A percentile compares a stretch with the other conserved stretches of the same genome.
These are phyloP conservation scores for Pseudofabraea citricarpa DNA, from an alignment of 2,329 filamentous ascomycete genomes.

Conservation along the genomic window DNA sequence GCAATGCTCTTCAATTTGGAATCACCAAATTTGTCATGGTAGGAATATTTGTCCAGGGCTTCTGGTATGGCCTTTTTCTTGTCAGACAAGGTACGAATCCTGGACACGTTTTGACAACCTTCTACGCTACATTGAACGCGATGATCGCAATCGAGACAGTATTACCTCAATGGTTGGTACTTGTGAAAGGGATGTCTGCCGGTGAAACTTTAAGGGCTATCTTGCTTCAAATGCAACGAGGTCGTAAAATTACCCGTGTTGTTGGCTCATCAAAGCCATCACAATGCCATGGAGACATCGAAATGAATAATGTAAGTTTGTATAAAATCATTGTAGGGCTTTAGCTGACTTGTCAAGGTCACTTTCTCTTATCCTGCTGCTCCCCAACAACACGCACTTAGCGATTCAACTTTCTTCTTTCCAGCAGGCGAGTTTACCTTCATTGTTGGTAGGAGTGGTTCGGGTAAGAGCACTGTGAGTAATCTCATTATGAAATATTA, in stretches of 20 bases:
- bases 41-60: slow-evolving; percentile 79
- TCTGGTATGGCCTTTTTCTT: slow-evolving; percentile 78
- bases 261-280: slow-evolving; percentile 29
- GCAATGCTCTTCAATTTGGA: slow-evolving; percentile 67
- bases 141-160: slow-evolving; percentile 71
- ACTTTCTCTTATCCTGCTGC: slow-evolving; percentile 78
- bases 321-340: background rate
- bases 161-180: slow-evolving; percentile 69
- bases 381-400: slow-evolving; percentile 53
- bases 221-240: slow-evolving; percentile 28
- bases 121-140: slow-evolving; percentile 75
- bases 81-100: slow-evolving; percentile 53
- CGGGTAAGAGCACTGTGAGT: slow-evolving; percentile 84
- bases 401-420: slow-evolving; percentile 63
- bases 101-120: slow-evolving; percentile 73
- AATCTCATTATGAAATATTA: slow-evolving; percentile 80
- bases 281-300: slow-evolving; percentile 60
- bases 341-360: slow-evolving; percentile 48
- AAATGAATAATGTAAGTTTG: slow-evolving; percentile 58
- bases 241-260: slow-evolving; percentile 22
- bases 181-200: slow-evolving; percentile 76
- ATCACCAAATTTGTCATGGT: slow-evolving; percentile 71
- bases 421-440: slow-evolving; percentile 70
- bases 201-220: slow-evolving; percentile 55
- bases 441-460: slow-evolving; percentile 81